These are phyloP conservation scores for Phialophora tarda DNA, from an alignment of 2,329 filamentous ascomycete genomes.

Conservation along the genomic window DNA sequence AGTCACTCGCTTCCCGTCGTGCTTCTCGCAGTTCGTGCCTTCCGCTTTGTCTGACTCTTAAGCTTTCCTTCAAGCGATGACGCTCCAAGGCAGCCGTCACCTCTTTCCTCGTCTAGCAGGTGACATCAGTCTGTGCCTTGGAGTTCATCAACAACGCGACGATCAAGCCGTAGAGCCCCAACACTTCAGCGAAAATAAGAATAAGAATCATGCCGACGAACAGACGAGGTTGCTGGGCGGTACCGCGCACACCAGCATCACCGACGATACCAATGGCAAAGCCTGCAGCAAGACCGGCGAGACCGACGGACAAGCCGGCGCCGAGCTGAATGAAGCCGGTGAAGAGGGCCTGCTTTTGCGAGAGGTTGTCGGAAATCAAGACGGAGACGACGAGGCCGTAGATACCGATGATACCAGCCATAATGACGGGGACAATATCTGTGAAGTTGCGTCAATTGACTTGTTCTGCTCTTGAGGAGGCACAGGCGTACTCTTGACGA, in stretches of 20 bases:
- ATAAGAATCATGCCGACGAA: constrained; percentile 97
- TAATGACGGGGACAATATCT: constrained; percentile 64
- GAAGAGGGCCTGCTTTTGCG: constrained; percentile 74
- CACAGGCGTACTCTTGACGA: constrained; percentile 88
- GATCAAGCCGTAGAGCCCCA: constrained; percentile 99
- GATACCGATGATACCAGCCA: constrained; percentile 99
- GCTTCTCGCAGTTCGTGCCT: not conserved
- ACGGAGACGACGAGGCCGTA: constrained; percentile 90
- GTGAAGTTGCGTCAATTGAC: constrained; percentile 9
- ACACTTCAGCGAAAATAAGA: constrained; percentile 98
- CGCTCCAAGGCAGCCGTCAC: constrained; percentile 35
- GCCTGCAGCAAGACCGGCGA: constrained; percentile 79
- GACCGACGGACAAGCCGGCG: constrained; percentile 79
- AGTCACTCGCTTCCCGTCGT: not conserved
- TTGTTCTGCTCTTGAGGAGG: constrained; percentile 6
- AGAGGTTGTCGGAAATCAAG: constrained; percentile 79
- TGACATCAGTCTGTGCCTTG: constrained; percentile 71
- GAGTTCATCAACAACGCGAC: constrained; percentile 99
- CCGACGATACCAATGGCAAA: constrained; percentile 86
- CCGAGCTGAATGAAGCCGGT: constrained; percentile 86
- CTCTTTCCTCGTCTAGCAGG: constrained; percentile 57
- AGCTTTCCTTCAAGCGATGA: constrained; percentile 15
- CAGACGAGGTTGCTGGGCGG: constrained; percentile 56
- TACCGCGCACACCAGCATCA: constrained; percentile 59
- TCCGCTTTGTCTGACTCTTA: not conserved